Evolutionary conservation across 169 alveolate species (phyloP).

Genomic region (Eimeria zaria): DNA sequence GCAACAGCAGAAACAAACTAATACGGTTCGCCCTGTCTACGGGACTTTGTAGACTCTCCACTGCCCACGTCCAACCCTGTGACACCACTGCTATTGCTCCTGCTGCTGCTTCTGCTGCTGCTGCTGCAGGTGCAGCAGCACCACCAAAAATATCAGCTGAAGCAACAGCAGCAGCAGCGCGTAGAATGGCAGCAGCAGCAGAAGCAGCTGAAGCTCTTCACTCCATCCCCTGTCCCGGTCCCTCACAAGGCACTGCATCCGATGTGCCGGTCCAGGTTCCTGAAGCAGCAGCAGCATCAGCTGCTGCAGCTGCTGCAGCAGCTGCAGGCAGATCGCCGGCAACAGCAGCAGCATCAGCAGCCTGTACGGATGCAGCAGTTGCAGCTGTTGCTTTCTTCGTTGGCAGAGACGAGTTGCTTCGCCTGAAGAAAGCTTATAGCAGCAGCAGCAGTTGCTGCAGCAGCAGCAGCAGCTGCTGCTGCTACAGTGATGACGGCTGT

Average conservation of each 20-base stretch:
- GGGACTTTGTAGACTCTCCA: conserved; percentile 59
- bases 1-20: conserved; percentile 27
- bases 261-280: not conserved
- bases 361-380: conserved; percentile 25
- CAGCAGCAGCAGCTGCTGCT: conserved; percentile 41
- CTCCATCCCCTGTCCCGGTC: not conserved
- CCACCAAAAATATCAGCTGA: not conserved
- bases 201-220: conserved; percentile 42
- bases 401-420: not conserved
- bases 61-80: conserved; percentile 37
- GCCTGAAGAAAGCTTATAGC: not conserved
- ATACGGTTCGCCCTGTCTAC: conserved; percentile 59
- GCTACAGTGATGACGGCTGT: not conserved
- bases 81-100: not conserved
- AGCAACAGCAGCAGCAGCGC: conserved; percentile 50
- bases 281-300: conserved; percentile 41
- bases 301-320: conserved; percentile 18
- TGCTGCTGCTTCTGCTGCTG: conserved; percentile 21
- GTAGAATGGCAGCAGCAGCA: conserved; percentile 30
- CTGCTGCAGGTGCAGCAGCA: conserved; percentile 8
- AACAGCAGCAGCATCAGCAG: conserved; percentile 32
- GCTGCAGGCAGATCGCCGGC: not conserved
- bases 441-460: conserved; percentile 10
- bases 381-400: conserved; percentile 36
- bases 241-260: conserved; percentile 16